Percentiles rank a stretch among this genome's conserved stretches.
phyloP scores from a whole-genome alignment of 108 stramenopile species.

The Skeletonema tropicum region DNA sequence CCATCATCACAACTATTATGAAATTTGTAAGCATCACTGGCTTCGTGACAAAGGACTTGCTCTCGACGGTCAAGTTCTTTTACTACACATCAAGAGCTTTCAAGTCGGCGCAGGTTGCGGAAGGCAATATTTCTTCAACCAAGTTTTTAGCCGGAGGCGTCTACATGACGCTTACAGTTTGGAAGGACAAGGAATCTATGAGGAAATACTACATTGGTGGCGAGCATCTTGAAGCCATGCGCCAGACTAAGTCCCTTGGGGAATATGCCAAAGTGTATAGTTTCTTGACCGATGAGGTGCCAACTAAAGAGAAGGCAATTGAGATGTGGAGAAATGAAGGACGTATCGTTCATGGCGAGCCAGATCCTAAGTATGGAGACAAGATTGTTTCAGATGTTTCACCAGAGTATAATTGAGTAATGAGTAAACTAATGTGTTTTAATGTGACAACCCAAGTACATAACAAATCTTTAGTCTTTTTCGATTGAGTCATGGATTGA shows the following conservation, averaged over 20 bases:
- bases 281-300: conserved; percentile 2
- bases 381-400: neutral
- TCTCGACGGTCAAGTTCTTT: conserved; percentile 1
- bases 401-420: neutral
- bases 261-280: neutral
- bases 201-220: neutral
- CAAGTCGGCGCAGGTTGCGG: neutral
- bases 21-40: neutral
- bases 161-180: conserved; percentile 3
- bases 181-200: neutral
- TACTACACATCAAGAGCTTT: neutral
- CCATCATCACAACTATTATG: too few species aligned
- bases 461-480: too few species aligned
- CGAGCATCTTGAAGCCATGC: neutral
- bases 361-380: neutral
- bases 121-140: neutral
- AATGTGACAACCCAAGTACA: too few species aligned
- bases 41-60: conserved; percentile 4
- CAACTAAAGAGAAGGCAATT: conserved; percentile 6
- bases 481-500: too few species aligned
- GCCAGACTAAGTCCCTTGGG: neutral
- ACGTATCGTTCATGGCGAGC: conserved; percentile 1
- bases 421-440: too few species aligned
- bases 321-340: conserved; percentile 7
- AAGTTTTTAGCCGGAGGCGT: neutral